These are phyloP conservation scores for Sugiyamaella chiloensis DNA, from an alignment of 805 yeast genomes.

Conservation along the genomic window DNA sequence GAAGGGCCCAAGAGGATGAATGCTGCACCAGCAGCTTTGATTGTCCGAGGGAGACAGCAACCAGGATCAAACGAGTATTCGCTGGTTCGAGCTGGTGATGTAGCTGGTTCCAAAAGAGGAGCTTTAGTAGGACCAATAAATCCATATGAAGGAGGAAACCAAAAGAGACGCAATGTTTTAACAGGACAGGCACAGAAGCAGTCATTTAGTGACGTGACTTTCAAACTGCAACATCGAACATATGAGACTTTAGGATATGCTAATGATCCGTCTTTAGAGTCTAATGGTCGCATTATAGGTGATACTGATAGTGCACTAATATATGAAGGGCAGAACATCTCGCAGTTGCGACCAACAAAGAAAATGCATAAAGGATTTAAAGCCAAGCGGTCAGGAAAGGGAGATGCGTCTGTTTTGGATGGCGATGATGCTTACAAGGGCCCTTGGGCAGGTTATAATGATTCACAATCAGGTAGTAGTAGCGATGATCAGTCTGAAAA, in stretches of 20 bases:
- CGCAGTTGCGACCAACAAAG: slow-evolving; percentile 30
- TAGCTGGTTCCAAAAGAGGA: not conserved
- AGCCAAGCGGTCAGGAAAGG: slow-evolving; percentile 38
- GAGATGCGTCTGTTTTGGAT: slow-evolving; percentile 38
- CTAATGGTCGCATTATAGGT: slow-evolving; percentile 20
- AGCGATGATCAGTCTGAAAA: slow-evolving; percentile 6
- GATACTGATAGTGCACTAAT: slow-evolving; percentile 25
- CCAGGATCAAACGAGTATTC: not conserved
- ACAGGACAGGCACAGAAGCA: slow-evolving; percentile 36
- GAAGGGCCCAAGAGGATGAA: not conserved
- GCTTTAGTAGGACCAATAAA: slow-evolving; percentile 15
- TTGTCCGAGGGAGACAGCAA: not conserved
- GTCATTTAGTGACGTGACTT: slow-evolving; percentile 40
- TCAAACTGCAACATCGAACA: slow-evolving; percentile 41
- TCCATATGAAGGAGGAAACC: slow-evolving; percentile 16
- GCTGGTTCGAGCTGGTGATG: not conserved
- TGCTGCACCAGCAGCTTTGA: slow-evolving; percentile 11
- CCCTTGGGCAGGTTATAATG: slow-evolving; percentile 59
- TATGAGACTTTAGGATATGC: slow-evolving; percentile 37
- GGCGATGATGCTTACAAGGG: slow-evolving; percentile 51
- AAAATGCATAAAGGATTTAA: slow-evolving; percentile 35
- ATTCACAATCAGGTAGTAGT: slow-evolving; percentile 9
- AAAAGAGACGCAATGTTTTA: slow-evolving; percentile 29
- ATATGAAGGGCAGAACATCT: slow-evolving; percentile 27
- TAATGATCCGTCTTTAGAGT: slow-evolving; percentile 27